Conservation (phyloP, 2,329 filamentous ascomycete species). For the Diplocarpon rosae region DNA sequence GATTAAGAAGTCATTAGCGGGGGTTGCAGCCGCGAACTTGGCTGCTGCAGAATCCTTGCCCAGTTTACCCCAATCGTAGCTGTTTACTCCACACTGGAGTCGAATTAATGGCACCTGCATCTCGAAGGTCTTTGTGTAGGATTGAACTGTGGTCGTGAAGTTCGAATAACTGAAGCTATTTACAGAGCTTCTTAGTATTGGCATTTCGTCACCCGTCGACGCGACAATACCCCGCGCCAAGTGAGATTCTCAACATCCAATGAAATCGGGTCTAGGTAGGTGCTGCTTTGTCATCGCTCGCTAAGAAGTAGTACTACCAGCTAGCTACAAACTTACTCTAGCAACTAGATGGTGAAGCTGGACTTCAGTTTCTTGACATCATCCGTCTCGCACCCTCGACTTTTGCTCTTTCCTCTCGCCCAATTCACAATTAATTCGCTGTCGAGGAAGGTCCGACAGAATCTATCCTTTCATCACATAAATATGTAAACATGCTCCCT, state of each 20-base stretch:
- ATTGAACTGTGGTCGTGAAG: background rate
- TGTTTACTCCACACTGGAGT: slow-evolving; percentile 87
- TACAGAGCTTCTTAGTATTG: background rate
- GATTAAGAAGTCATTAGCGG: slow-evolving; percentile 61
- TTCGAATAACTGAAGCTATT: background rate
- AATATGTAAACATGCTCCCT: too few relatives aligned
- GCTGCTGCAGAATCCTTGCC: slow-evolving; percentile 81
- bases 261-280: background rate
- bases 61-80: slow-evolving; percentile 98
- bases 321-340: background rate
- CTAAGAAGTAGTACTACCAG: too few relatives aligned
- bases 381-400: background rate
- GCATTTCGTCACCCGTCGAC: background rate
- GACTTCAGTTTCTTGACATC: background rate
- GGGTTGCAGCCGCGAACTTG: slow-evolving; percentile 77
- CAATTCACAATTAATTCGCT: too few relatives aligned
- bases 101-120: slow-evolving; percentile 63
- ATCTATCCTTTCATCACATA: too few relatives aligned
- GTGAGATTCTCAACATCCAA: background rate
- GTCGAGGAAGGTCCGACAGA: too few relatives aligned
- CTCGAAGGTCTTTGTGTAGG: background rate
- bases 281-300: background rate
- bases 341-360: slow-evolving; percentile 1
- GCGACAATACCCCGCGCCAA: background rate
- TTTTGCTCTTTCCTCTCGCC: too few relatives aligned